These are phyloP conservation scores for Harringtonia lauricola DNA, from an alignment of 2,329 filamentous ascomycete genomes.

Conservation along the genomic window DNA sequence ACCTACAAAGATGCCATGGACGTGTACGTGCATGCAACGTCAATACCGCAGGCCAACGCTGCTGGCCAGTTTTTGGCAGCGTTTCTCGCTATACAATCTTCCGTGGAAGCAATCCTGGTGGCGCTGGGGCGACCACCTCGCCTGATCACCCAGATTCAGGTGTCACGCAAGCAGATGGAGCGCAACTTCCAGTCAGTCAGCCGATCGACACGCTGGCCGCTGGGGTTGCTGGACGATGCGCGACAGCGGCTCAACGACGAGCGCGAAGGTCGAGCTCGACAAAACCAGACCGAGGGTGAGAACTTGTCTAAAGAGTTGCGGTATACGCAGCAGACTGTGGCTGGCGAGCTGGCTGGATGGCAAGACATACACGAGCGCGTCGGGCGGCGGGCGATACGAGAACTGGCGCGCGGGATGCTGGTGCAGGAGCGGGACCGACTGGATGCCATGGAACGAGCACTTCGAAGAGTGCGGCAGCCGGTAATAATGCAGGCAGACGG, in stretches of 20 bases:
- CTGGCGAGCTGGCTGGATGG: conserved; percentile 85
- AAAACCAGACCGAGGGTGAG: conserved; percentile 58
- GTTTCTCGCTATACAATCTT: conserved; percentile 71
- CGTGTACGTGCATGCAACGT: conserved; percentile 56
- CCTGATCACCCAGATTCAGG: conserved; percentile 66
- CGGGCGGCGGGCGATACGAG: conserved; percentile 61
- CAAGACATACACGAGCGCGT: conserved; percentile 77
- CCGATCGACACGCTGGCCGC: conserved; percentile 67
- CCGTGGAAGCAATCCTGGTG: conserved; percentile 68
- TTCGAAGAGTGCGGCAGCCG: conserved; percentile 47
- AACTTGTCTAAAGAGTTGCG: conserved; percentile 71
- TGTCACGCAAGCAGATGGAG: conserved; percentile 65
- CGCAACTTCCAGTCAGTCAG: conserved; percentile 65
- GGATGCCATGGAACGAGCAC: conserved; percentile 68
- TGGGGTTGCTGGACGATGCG: conserved; percentile 77
- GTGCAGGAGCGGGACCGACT: conserved; percentile 69
- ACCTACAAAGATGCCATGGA: conserved; percentile 60
- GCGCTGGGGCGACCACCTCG: conserved; percentile 70
- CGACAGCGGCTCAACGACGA: conserved; percentile 74
- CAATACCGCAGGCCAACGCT: conserved; percentile 62
- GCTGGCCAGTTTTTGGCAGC: conserved; percentile 62
- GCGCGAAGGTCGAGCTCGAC: conserved; percentile 66
- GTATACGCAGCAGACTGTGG: conserved; percentile 90
- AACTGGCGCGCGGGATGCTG: conserved; percentile 68
- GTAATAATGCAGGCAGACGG: too few species aligned